A percentile compares a stretch with the other conserved stretches of the same genome.
Conservation (phyloP, 176 grass and related monocot species). For the Aegilops sharonensis region DNA sequence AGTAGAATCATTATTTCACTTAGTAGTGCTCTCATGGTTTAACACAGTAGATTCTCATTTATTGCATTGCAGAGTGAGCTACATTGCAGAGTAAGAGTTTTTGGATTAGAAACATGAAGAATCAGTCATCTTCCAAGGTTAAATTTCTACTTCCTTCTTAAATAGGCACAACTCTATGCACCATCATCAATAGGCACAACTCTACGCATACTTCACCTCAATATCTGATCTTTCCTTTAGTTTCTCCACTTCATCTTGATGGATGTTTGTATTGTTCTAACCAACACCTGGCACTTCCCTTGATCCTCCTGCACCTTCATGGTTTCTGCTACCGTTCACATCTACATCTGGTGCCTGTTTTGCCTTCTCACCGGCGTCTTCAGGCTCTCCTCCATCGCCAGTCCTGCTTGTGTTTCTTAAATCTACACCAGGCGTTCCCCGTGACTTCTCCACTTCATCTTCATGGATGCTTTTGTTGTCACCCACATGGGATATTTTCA, state of each 20-base stretch:
- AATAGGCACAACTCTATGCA: neutral
- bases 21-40: neutral
- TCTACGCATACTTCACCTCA: conserved; percentile 24
- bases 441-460: neutral
- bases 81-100: neutral
- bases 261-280: neutral
- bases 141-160: too few relatives aligned
- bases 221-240: neutral
- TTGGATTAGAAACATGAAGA: neutral
- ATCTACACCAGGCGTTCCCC: neutral
- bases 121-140: neutral
- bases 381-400: neutral
- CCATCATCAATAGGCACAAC: neutral
- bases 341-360: neutral
- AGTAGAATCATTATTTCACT: too few relatives aligned
- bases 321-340: neutral
- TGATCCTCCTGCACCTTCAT: neutral
- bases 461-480: neutral
- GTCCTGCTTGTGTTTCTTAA: neutral
- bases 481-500: neutral
- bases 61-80: neutral
- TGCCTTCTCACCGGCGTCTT: neutral
- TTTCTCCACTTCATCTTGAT: neutral
- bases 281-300: neutral
- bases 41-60: neutral